Evolutionary conservation across 495 filamentous ascomycete species (phyloP), one percentile per base, ranked within the genome.

Genomic region (Talaromyces wortmannii): DNA sequence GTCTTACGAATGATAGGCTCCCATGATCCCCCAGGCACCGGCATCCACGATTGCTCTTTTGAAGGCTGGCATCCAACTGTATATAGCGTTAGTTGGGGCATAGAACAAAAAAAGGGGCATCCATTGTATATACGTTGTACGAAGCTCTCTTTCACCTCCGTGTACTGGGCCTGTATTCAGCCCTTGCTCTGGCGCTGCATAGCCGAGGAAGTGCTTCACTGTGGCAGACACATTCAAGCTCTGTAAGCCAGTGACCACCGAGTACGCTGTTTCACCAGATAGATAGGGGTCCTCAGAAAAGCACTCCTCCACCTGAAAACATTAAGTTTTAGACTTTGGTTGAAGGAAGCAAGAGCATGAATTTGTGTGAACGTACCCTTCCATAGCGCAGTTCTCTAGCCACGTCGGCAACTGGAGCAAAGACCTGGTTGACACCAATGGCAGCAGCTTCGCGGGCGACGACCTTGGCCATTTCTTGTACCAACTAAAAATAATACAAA

Each of bases 121-220:
- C 36, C 36, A 11, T 7, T 16, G 60, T 61, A 44, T 61, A 44
- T 59, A 73, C 70, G 83, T 87, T 6, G 83, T 85, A 15, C 83
- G 78, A 48, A 87, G 64, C 58, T 88, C 85, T 56, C 85, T 67
- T 63, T 86, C 79, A 4, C 85, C 86, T 6, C 83, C 85, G 55
- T 87, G 84, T 1, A 86, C 84, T 2, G 85, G 84, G 0, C 77
- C 84, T 52, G 82, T 83, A 53, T 88, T 88, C 4, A 88, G 57
- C 5, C 85, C 85, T 64, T 87, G 83, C 59, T 88, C 85, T 0
- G 83, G 84, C 15, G 66, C 72, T 18, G 71, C 83, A 62, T 80
- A 86, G 5, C 76, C 86, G 4, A 78, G 78, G 61, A 84, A 89
- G 59, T 89, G 85, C 72, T 89, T 89, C 30, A 89, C 82, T 58